phyloP scores from a whole-genome alignment of 2,329 filamentous ascomycete genomes.

The Byssothecium circinans region DNA sequence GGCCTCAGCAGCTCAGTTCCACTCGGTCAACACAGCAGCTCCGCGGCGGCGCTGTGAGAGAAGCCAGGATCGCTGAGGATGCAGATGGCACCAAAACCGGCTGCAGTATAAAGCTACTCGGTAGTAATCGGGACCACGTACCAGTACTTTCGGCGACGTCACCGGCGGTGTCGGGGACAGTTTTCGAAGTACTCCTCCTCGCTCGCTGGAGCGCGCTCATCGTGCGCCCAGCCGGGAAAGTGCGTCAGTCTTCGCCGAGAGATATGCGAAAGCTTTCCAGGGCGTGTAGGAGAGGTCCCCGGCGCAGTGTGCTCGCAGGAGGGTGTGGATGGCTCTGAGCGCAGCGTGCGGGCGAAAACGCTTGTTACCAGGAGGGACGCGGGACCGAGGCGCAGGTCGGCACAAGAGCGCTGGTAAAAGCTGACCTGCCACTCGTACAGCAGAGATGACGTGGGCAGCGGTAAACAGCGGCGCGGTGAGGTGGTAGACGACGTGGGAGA shows the following conservation, averaged over 20 bases:
- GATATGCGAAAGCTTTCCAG: slow-evolving; percentile 7
- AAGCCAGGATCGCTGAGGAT: neutral
- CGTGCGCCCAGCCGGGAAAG: slow-evolving; percentile 39
- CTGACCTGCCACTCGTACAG: slow-evolving; percentile 8
- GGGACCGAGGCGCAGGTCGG: slow-evolving; percentile 24
- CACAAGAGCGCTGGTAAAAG: slow-evolving; percentile 15
- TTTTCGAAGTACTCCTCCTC: slow-evolving; percentile 41
- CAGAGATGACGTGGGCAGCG: slow-evolving; percentile 4
- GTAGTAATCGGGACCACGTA: slow-evolving; percentile 17
- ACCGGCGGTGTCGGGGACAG: slow-evolving; percentile 28
- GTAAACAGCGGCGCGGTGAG: slow-evolving; percentile 15
- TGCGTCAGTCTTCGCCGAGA: slow-evolving; percentile 32
- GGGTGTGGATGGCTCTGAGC: slow-evolving; percentile 16
- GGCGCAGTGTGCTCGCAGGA: slow-evolving; percentile 2
- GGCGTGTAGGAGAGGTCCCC: neutral
- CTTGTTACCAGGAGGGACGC: slow-evolving; percentile 21
- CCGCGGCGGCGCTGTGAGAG: slow-evolving; percentile 11
- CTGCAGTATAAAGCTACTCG: neutral
- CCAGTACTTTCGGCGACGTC: slow-evolving; percentile 21
- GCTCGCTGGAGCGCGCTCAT: slow-evolving; percentile 45
- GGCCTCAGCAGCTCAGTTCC: slow-evolving; percentile 14
- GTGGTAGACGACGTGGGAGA: neutral
- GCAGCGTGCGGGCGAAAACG: slow-evolving; percentile 33
- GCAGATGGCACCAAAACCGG: neutral
- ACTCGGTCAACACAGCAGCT: slow-evolving; percentile 24